Percentiles rank a stretch among this genome's conserved stretches.
phyloP scores from a whole-genome alignment of 129 eudicot genomes.

The Silybum marianum region DNA sequence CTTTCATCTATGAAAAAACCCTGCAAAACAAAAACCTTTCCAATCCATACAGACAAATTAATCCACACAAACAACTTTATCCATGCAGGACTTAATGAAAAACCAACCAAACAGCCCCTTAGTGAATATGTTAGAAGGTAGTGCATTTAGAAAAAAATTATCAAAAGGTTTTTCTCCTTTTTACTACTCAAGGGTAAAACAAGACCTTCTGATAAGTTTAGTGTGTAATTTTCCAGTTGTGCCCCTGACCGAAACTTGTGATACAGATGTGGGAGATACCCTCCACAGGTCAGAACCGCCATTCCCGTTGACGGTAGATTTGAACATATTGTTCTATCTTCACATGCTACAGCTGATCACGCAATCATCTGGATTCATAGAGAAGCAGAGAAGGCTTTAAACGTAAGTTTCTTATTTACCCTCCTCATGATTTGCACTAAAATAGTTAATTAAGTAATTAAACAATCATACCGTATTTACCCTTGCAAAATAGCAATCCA shows the following conservation, averaged over 20 bases:
- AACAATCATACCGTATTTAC: not conserved
- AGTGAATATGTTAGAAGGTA: too few relatives aligned
- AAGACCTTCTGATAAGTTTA: too few relatives aligned
- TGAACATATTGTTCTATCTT: conserved; percentile 87
- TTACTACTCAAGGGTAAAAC: too few relatives aligned
- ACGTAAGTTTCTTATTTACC: conserved; percentile 43
- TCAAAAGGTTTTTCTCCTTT: too few relatives aligned
- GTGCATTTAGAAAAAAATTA: too few relatives aligned
- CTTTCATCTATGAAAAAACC: too few relatives aligned
- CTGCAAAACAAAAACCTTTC: too few relatives aligned
- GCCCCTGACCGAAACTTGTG: not conserved
- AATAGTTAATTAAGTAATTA: too few relatives aligned
- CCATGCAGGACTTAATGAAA: too few relatives aligned
- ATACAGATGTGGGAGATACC: conserved; percentile 87
- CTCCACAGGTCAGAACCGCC: conserved; percentile 95
- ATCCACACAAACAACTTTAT: too few relatives aligned
- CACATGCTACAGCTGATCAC: conserved; percentile 84
- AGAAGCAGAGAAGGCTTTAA: conserved; percentile 77
- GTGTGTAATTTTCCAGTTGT: not conserved
- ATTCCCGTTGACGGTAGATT: conserved; percentile 97
- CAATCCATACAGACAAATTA: too few relatives aligned
- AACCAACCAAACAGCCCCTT: too few relatives aligned
- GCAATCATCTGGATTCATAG: conserved; percentile 78
- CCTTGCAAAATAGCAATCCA: not conserved
- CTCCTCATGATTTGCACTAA: not conserved